A percentile compares a stretch with the other conserved stretches of the same genome.
These are phyloP conservation scores for Cornus controversa DNA, from an alignment of 148 eudicot genomes.

Conservation along the genomic window DNA sequence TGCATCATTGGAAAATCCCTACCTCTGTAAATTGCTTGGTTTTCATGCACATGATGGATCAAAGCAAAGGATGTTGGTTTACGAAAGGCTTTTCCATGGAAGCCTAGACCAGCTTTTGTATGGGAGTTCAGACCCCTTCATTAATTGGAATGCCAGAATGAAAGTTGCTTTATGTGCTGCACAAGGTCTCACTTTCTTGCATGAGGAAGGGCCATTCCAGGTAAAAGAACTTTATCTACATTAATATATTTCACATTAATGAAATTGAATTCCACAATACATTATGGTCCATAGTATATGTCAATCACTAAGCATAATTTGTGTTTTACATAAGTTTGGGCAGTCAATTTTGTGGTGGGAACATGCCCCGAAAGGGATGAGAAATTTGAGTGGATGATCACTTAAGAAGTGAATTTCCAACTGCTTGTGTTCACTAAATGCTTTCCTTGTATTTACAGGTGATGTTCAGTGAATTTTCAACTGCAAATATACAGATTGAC, in stretches of 20 bases:
- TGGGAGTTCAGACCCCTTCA: constrained; percentile 70
- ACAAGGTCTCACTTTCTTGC: constrained; percentile 86
- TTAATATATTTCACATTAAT: no score
- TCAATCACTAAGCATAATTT: neutral
- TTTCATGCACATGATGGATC: constrained; percentile 88
- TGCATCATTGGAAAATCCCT: constrained; percentile 84
- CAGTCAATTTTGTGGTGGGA: neutral
- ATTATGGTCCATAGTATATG: neutral
- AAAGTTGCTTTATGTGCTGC: constrained; percentile 89
- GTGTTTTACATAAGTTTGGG: neutral
- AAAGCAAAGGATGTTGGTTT: constrained; percentile 77
- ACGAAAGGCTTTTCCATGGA: constrained; percentile 93
- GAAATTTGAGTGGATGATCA: neutral
- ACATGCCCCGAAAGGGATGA: neutral
- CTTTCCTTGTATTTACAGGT: constrained; percentile 48
- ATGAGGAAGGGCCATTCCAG: constrained; percentile 98
- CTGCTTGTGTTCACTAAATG: neutral
- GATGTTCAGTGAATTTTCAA: constrained; percentile 88
- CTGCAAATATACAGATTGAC: constrained; percentile 91
- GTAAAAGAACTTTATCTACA: constrained; percentile 27
- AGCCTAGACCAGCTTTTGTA: constrained; percentile 79
- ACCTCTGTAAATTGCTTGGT: constrained; percentile 83
- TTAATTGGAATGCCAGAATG: constrained; percentile 84
- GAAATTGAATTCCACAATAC: neutral
- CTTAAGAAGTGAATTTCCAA: neutral